Evolutionary conservation across 176 grass and related monocot species (phyloP).

Genomic region (Lolium multiflorum): DNA sequence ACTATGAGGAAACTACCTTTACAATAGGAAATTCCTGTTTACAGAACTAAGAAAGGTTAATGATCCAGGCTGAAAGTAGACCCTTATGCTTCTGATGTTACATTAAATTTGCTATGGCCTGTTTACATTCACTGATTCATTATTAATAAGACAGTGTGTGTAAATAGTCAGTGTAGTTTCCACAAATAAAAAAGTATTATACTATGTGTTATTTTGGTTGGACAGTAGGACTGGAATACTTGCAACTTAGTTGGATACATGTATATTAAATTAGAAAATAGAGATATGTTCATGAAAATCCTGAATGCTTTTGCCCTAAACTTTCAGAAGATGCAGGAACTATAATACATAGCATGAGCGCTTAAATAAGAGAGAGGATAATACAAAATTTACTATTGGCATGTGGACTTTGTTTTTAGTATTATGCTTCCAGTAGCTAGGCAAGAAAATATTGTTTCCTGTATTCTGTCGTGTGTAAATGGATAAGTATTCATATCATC

Average conservation of each 20-base stretch:
- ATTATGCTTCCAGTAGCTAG: neutral
- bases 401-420: neutral
- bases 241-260: neutral
- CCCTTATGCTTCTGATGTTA: neutral
- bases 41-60: neutral
- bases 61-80: neutral
- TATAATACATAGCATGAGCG: neutral
- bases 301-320: neutral
- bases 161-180: slow-evolving; percentile 5
- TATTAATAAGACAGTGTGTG: neutral
- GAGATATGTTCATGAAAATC: neutral
- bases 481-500: slow-evolving; percentile 5
- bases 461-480: neutral
- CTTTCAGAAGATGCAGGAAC: slow-evolving; percentile 4
- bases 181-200: neutral
- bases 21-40: neutral
- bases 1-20: neutral
- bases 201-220: slow-evolving; percentile 6
- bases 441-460: slow-evolving; percentile 3
- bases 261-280: slow-evolving; percentile 1
- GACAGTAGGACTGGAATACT: slow-evolving; percentile 14
- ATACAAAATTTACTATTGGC: neutral
- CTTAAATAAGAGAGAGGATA: slow-evolving; percentile 26
- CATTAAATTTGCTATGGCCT: neutral
- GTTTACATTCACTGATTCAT: slow-evolving; percentile 8